Evolutionary conservation across 1,284 basidiomycete species (phyloP), one percentile per base, ranked within the genome.

Genomic region (Ustilago tritici): DNA sequence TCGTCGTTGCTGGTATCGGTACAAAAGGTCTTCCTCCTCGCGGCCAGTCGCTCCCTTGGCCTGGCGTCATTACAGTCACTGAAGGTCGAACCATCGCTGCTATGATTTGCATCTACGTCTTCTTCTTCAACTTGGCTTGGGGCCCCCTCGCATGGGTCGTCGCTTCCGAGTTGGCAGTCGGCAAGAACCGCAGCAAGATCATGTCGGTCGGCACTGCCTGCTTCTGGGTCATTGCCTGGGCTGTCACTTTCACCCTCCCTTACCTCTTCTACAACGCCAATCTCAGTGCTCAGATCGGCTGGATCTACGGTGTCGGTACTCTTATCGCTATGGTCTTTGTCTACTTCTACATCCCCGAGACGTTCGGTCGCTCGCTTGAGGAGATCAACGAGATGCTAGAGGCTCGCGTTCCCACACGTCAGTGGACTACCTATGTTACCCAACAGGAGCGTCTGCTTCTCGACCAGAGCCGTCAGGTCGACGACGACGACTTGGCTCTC

Each of bases 211-310:
- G 87, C 47, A 88, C 88, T 11, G 87, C 87, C 9, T 80, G 81
- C 43, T 88, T 88, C 87, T 88, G 88, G 88, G 75, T 88, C 34
- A 76, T 80, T 50, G 88, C 88, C 3, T 88, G 86, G 85, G 87
- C 78, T 12, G 87, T 87, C 50, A 88, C 87, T 5, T 83, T 82
- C 49, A 78, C 79, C 0, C 64, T 83, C 28, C 81, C 81, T 4
- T 82, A 81, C 57, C 70, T 80, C 46, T 83, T 82, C 65, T 71
- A 83, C 68, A 75, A 78, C 43, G 87, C 87, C 23, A 85, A 85
- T 57, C 76, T 88, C 14, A 87, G 87, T 15, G 86, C 87, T 4
- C 87, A 82, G 55, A 79, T 82, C 36, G 87, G 87, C 53, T 88
- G 79, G 80, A 87, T 87, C 67, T 87, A 87, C 76, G 84, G 82